phyloP scores from a whole-genome alignment of 306 rosid genomes.

The Castanospermum australe region DNA sequence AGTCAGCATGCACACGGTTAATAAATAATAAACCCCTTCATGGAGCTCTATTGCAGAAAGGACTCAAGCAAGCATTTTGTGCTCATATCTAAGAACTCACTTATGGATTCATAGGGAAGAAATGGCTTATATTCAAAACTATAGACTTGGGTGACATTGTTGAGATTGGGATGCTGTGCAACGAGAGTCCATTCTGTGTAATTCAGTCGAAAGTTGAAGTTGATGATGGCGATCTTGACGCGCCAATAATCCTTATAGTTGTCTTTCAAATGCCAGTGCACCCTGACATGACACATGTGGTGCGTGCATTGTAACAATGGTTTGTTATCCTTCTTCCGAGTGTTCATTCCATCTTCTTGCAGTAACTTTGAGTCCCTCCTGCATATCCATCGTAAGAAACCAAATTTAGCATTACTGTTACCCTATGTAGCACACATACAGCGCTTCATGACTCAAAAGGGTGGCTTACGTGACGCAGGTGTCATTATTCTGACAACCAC shows the following conservation, averaged over 20 bases:
- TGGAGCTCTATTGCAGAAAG: not conserved
- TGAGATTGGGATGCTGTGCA: conserved; percentile 90
- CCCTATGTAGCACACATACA: not conserved
- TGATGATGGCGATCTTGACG: conserved; percentile 77
- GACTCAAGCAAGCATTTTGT: not conserved
- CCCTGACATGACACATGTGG: conserved; percentile 78
- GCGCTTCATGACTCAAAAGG: not conserved
- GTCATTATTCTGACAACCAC: conserved; percentile 79
- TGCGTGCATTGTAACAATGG: conserved; percentile 90
- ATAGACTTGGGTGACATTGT: conserved; percentile 84
- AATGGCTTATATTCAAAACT: conserved; percentile 90
- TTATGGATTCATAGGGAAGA: conserved; percentile 77
- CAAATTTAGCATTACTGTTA: not conserved
- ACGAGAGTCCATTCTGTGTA: conserved; percentile 83
- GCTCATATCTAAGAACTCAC: conserved; percentile 43
- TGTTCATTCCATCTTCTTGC: conserved; percentile 46
- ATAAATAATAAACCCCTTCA: not conserved
- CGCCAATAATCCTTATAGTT: conserved; percentile 88
- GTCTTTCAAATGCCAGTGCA: conserved; percentile 87
- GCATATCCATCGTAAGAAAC: conserved; percentile 12
- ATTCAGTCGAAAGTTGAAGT: conserved; percentile 74
- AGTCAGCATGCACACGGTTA: not conserved
- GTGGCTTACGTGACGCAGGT: conserved; percentile 73
- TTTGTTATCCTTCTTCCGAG: conserved; percentile 55
- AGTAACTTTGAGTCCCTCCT: conserved; percentile 64